Evolutionary conservation across 1,139 yeast species (phyloP), one percentile per base, ranked within the genome.

Genomic region (Chernovozyma sophiae-reginae): DNA sequence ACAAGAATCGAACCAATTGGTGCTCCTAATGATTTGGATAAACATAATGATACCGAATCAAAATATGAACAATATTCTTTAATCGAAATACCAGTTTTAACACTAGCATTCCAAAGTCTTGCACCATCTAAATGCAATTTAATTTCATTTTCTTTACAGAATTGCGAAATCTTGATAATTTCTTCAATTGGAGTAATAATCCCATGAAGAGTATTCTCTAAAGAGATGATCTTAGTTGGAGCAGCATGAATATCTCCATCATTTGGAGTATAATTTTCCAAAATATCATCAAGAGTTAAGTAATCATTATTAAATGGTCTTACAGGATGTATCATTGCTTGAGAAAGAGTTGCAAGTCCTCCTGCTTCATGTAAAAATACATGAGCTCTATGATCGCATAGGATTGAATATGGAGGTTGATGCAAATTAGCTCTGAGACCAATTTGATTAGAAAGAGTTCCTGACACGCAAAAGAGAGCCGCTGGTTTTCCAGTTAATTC

Each of bases 1-100:
- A 89, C 97, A 35, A 90, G 69, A 3, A 90, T 79, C 15, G 96
- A 85, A 4, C 97, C 97, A 53, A 89, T 79, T 41, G 97, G 97
- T 1, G 97, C 97, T 43, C 96, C 96, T 52, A 90, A 71, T 3
- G 95, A 85, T 63, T 90, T 90, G 37, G 96, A 86, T 43, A 90
- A 66, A 62, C 97, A 90, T 39, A 90, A 73, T 5, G 96, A 86
- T 36, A 90, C 86, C 26, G 95, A 79, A 62, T 90, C 97, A 56
- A 90, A 90, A 48, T 80, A 66, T 45, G 76, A 68, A 53, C 96
- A 86, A 59, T 82, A 87, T 54, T 86, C 89, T 33, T 61, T 61
- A 40, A 89, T 62, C 11, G 86, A 63, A 29, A 86, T 68, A 7
- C 85, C 89, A 19, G 95, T 77, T 34, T 74, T 92, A 6, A 75